A percentile compares a stretch with the other conserved stretches of the same genome.
These are phyloP conservation scores for Ambispora gerdemannii DNA, from an alignment of 192 early-diverging fungal species.

Conservation along the genomic window DNA sequence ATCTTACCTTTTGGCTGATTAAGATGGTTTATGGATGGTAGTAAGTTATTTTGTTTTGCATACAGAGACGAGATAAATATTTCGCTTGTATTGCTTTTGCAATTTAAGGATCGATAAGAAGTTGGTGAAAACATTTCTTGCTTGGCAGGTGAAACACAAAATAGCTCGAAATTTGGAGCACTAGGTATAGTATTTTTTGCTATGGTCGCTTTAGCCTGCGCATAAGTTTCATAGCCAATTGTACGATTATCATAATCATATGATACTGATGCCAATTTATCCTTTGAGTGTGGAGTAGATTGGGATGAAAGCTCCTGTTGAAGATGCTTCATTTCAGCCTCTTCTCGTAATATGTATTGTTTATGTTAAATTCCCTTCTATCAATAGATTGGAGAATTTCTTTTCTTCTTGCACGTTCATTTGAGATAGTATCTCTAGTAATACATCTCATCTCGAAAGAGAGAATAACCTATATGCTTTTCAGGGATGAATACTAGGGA, in stretches of 20 bases:
- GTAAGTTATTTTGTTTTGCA: no score
- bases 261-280: no score
- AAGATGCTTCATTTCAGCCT: no score
- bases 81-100: no score
- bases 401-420: conserved; percentile 7
- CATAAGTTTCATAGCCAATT: not conserved
- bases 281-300: no score
- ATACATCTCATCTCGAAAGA: conserved; percentile 4
- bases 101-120: no score
- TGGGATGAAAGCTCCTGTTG: no score
- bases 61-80: no score
- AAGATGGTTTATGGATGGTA: not conserved
- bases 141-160: no score
- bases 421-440: conserved; percentile 7
- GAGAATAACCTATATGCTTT: not conserved
- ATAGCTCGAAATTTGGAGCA: conserved; percentile 20
- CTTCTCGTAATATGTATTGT: conserved; percentile 20
- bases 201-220: not conserved
- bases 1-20: no score
- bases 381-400: conserved; percentile 22
- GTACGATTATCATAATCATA: not conserved
- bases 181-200: conserved; percentile 1
- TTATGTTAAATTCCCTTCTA: no score
- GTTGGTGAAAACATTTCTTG: no score
- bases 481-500: not conserved